These are phyloP conservation scores for Petasospora fabianii DNA, from an alignment of 1,139 yeast genomes.

Conservation along the genomic window DNA sequence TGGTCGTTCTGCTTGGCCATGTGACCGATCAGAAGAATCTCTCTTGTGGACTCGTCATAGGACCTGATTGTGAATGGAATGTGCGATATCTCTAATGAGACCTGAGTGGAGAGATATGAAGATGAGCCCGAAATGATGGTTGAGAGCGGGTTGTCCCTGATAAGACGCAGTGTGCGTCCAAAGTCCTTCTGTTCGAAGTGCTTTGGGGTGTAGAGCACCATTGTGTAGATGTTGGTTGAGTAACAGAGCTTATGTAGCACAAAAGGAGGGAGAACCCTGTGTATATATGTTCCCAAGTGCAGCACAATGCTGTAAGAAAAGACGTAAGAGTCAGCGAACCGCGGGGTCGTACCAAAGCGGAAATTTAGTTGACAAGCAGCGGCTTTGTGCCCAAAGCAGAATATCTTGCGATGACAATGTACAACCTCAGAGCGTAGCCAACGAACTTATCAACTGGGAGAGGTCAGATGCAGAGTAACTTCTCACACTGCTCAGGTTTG, in stretches of 20 bases:
- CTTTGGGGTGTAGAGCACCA: conserved; percentile 25
- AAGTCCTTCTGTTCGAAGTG: conserved; percentile 30
- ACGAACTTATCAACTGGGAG: neutral
- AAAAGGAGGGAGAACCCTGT: neutral
- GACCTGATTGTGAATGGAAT: conserved; percentile 49
- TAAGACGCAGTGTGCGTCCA: conserved; percentile 40
- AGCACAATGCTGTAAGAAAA: too few relatives aligned
- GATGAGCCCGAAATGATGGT: conserved; percentile 44
- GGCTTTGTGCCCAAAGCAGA: conserved; percentile 1
- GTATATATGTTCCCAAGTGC: neutral
- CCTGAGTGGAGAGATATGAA: conserved; percentile 12
- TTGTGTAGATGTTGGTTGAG: neutral
- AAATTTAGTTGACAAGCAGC: neutral
- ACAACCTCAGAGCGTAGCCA: neutral
- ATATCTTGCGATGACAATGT: neutral
- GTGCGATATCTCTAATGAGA: conserved; percentile 50
- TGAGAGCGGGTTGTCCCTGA: conserved; percentile 48
- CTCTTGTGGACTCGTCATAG: conserved; percentile 38
- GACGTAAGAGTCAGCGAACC: neutral
- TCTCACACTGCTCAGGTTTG: neutral
- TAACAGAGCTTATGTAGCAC: neutral
- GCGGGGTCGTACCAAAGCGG: neutral
- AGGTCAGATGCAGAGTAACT: neutral
- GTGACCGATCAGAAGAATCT: conserved; percentile 48
- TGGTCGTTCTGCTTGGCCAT: conserved; percentile 56